phyloP scores from a whole-genome alignment of 2,329 filamentous ascomycete genomes.

The Dactylonectria estremocensis region DNA sequence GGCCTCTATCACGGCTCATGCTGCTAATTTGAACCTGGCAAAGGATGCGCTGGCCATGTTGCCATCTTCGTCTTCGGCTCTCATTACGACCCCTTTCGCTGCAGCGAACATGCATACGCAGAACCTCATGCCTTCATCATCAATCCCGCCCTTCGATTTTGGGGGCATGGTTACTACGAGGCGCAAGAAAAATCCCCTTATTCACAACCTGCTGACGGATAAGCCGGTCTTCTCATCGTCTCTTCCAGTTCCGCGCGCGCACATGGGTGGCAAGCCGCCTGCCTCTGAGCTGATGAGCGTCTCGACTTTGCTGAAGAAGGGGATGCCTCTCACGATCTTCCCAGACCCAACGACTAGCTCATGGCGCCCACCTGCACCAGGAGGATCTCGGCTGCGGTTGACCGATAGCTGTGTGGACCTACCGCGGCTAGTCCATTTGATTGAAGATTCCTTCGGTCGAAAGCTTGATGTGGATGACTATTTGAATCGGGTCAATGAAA shows the following conservation, averaged over 20 bases:
- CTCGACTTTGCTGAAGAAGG: slow-evolving; percentile 90
- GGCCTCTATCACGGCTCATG: slow-evolving; percentile 63
- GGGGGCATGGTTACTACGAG: slow-evolving; percentile 69
- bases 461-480: slow-evolving; percentile 89
- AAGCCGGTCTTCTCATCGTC: slow-evolving; percentile 95
- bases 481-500: slow-evolving; percentile 82
- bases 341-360: slow-evolving; percentile 79
- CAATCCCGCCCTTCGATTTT: slow-evolving; percentile 62
- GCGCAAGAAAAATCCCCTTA: slow-evolving; percentile 82
- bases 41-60: slow-evolving; percentile 81
- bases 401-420: slow-evolving; percentile 89
- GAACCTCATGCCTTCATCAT: slow-evolving; percentile 55
- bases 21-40: slow-evolving; percentile 81
- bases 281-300: slow-evolving; percentile 49
- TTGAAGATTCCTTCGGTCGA: slow-evolving; percentile 93
- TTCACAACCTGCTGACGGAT: slow-evolving; percentile 96
- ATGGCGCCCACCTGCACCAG: slow-evolving; percentile 78
- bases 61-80: slow-evolving; percentile 86
- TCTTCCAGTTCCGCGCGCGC: slow-evolving; percentile 79
- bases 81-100: slow-evolving; percentile 90
- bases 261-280: slow-evolving; percentile 45
- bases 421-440: slow-evolving; percentile 84
- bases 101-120: slow-evolving; percentile 69
- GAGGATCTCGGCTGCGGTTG: slow-evolving; percentile 75
- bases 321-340: slow-evolving; percentile 89